Base-by-base conservation (phyloP, 2,329 filamentous ascomycete species). In the Aspergillus sp. region DNA sequence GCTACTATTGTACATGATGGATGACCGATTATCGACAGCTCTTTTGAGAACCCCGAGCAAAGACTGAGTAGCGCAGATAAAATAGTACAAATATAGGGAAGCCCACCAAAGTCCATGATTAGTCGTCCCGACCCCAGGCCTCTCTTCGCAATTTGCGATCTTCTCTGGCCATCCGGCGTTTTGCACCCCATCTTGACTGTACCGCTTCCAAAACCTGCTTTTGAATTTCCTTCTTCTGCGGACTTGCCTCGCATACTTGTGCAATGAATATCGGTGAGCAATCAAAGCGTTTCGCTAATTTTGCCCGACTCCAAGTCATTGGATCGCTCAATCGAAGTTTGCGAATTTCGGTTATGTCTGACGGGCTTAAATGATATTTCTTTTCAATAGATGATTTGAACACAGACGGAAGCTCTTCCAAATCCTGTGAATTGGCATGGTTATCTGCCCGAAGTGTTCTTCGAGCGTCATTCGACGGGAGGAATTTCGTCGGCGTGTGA, bases 401-500 rank as follows among this genome's bases (percentile, higher is more conserved):
- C 7, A 84, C 71, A 9, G 79, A 73, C 1, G 83, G 79, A 2
- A 85, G 73, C 15, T 68, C 64, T 31, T 68, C 62, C 54, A 65
- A 54, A 37, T 63, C 64, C 12, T 64, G 45, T 33, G 57, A 51
- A 45, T 56, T 62, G 4, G 66, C 55, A 1, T 73, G 62, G 40
- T 64, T 62, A 52, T 74, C 64, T n/a, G 72, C 62, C 64, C 80
- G 79, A 31, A 85, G 70, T 43, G 70, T 66, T 61, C 79, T 75
- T 56, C 86, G 79, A 21, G 78, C 76, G 73, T 89, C 87, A 62
- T 79, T 76, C 54, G 77, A 69, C 5, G 87, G 87, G 7, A 89
- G 78, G 70, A 89, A 89, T 63, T 87, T 86, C 27, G 79, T 74
- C 2, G 87, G 87, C 2, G 87, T 89, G 68, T 87, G 83, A 67